Base-by-base conservation (phyloP, 2,329 filamentous ascomycete species). In the Chaetomium sp. region DNA sequence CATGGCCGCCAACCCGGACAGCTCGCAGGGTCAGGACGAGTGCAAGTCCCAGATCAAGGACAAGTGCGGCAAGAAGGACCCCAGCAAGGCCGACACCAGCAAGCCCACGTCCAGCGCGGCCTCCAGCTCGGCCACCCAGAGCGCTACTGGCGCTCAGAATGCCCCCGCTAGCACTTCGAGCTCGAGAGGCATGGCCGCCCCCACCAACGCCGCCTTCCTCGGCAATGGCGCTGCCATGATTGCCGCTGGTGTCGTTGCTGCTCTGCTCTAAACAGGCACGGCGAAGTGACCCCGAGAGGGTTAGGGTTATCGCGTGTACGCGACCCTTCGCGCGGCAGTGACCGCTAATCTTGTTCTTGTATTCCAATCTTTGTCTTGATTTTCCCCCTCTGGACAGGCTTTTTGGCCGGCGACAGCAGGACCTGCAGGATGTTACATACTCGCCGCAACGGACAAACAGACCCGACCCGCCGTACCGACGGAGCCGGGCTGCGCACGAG, bases 161-260 rank as follows among this genome's bases (percentile, higher is more conserved):
- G 46, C 60, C 44, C 53, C 64, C 14, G 56, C 55, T 34, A 38
- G 14, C 35, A 49, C 46, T 10, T 49, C 46, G 10, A 48, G 6
- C 32, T 64, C 64, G 6, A 41, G 10, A 4, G 52, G 42, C 6
- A 62, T 53, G 37, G 68, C 67, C 35, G 66, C 62, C 35, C 59
- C 69, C 43, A 68, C 68, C 32, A 64, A 65, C 56, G 56, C 70
- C 45, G 69, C 70, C 52, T 60, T 68, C 60, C 58, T 72, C 56
- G 70, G 74, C 63, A 76, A 76, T 56, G 76, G 76, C 48, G 74
- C 72, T 43, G 77, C 76, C 6, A 76, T 73, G 37, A 72, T 76
- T 42, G 80, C 78, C 56, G 67, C 79, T 45, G 79, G 78, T 54
- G 66, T 81, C 45, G 68, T 82, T 59, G 79, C 79, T 61, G 64